Base-by-base conservation (phyloP, 2,329 filamentous ascomycete genomes). In the Alternaria gaisen region DNA sequence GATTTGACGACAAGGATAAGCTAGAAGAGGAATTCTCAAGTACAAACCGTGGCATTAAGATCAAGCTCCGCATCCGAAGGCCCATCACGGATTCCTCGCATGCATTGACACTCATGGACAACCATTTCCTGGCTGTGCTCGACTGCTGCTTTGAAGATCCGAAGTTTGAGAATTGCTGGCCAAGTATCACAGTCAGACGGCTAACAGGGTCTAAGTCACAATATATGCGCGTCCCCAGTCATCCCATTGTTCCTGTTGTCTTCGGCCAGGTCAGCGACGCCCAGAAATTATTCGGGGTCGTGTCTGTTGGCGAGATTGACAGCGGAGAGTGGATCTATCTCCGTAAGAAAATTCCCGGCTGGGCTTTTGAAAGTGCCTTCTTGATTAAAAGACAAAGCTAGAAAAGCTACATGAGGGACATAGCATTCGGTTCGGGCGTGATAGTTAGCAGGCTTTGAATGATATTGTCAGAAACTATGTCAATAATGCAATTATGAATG, bases 31-130 rank as follows among this genome's bases (percentile, higher is more conserved):
- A 48, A 9, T 47, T 32, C 3, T 22, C 20, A 3, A 22, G 44
- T 34, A 63, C 61, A 14, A 57, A 60, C 18, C 51, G 53, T 12
- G 61, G 61, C 5, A 30, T 63, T 7, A 42, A 32, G 24, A 54
- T 57, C 14, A 36, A 56, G 2, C 60, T 60, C 7, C 43, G 43
- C 12, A 4, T 56, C 22, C 22, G 22, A 24, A 1, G 6, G 22
- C 22, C 22, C 22, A 24, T 0, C 5, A 24, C 6, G 1, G 22
- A 24, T 24, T 2, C 22, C 6, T 24, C 5, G 0, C 5, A 24
- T 24, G 22, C 1, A 24, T 24, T 24, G 0, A 0, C 1, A 24
- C 22, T 24, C 22, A n/a, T n/a, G n/a, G n/a, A n/a, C n/a, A n/a
- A 24, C 22, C 22, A 1, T 8, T 16, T 10, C 34, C 1, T 56